Conservation (phyloP, 352 stramenopile species). For the Pythium chondricola region DNA sequence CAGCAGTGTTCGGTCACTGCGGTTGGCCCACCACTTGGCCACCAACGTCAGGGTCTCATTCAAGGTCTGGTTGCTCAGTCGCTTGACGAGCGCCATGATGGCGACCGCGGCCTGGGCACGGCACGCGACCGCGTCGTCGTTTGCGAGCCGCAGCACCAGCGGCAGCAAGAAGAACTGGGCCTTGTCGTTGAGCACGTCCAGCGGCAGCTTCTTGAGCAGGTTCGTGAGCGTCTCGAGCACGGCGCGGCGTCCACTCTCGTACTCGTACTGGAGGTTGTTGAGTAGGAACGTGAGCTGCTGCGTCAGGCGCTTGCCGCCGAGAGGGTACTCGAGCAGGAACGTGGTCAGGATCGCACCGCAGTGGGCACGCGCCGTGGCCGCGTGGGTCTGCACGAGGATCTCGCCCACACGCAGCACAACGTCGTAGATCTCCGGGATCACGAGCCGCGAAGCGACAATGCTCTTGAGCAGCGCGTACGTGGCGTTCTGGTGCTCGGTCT, state of each 20-base stretch:
- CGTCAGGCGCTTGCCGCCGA: constrained; percentile 90
- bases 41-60: constrained; percentile 87
- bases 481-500: constrained; percentile 93
- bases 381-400: constrained; percentile 91
- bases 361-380: constrained; percentile 75
- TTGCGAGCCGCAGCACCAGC: constrained; percentile 94
- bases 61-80: constrained; percentile 87
- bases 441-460: constrained; percentile 86
- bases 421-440: constrained; percentile 95
- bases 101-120: constrained; percentile 71
- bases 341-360: constrained; percentile 78
- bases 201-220: constrained; percentile 89
- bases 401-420: constrained; percentile 93
- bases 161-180: constrained; percentile 94
- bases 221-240: constrained; percentile 87
- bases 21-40: constrained; percentile 78
- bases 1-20: constrained; percentile 54
- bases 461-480: constrained; percentile 92
- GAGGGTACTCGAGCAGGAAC: constrained; percentile 95
- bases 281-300: constrained; percentile 93
- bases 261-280: constrained; percentile 94
- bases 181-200: constrained; percentile 88
- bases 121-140: constrained; percentile 91
- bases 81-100: constrained; percentile 83
- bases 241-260: constrained; percentile 90